Percentiles rank a stretch among this genome's conserved stretches.
Evolutionary conservation across 257 asterid species (phyloP).

Genomic region (Scutellaria minor): DNA sequence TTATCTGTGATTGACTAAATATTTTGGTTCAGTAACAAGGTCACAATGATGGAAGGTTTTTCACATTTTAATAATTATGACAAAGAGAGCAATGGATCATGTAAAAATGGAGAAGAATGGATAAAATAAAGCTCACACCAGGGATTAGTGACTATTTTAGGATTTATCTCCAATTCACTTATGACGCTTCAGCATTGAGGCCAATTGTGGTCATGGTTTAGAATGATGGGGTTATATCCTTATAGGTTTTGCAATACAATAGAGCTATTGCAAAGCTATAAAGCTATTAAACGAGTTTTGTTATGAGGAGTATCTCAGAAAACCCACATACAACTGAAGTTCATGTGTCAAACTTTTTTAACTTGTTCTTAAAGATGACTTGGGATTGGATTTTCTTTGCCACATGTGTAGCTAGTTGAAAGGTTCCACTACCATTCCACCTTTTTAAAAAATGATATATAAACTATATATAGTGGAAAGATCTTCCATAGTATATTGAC

Average conservation of each 20-base stretch:
- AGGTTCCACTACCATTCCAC: neutral
- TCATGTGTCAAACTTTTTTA: neutral
- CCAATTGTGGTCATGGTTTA: slow-evolving; percentile 14
- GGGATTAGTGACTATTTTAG: neutral
- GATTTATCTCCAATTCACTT: neutral
- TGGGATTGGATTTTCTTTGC: neutral
- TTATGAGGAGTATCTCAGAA: neutral
- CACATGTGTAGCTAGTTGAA: neutral
- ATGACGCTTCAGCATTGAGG: neutral
- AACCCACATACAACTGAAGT: neutral
- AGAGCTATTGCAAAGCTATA: neutral
- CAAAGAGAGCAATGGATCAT: neutral
- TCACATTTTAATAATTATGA: neutral
- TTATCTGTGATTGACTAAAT: slow-evolving; percentile 26
- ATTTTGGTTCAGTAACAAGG: slow-evolving; percentile 24
- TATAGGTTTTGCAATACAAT: too few relatives aligned
- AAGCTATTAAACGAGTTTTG: neutral
- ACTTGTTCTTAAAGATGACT: neutral
- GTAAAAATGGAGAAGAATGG: slow-evolving; percentile 16
- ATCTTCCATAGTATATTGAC: neutral
- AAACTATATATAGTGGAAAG: neutral
- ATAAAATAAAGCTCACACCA: neutral
- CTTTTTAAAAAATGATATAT: neutral
- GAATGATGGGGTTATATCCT: neutral
- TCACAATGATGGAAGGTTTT: neutral